Base-by-base conservation (phyloP, 768 basidiomycete genomes). In the Rhodotorula diobovata region DNA sequence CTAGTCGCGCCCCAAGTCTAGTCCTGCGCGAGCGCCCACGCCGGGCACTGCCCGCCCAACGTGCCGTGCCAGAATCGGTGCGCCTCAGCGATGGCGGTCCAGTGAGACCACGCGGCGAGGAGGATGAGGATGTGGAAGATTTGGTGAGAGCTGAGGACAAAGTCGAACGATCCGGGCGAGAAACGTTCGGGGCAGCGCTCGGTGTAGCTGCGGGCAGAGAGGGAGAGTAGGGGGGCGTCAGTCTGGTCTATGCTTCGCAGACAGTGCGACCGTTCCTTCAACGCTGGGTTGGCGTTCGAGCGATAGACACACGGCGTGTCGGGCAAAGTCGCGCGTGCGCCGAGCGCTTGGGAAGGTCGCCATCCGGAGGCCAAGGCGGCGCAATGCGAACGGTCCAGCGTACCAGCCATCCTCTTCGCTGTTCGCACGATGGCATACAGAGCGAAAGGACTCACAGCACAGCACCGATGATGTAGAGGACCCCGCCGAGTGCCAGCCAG, bases 51-150 rank as follows among this genome's bases (percentile, higher is more conserved):
- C 3, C 68, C 68, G 2, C 32, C n/a, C 8, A 63, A 32, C 57
- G 64, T 70, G 21, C 63, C 64, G 59, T 90, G 87, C 80, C 87
- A 85, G 80, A 87, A 85, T 69, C 85, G 78, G 77, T 90, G 84
- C 54, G 84, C 84, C 34, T 83, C 84, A 69, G 87, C 75, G 68
- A 90, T 83, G 74, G 81, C 83, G 46, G 81, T 79, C 81, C 88
- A 90, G 75, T 90, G 89, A 18, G 86, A 82, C 74, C 88, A 80
- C 46, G 88, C 89, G 18, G 89, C 90, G 35, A 87, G 80, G 64
- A 91, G 83, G 48, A 94, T 91, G 76, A 85, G 87, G 70, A 87
- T 79, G 78, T 94, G 93, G 80, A 96, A 94, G 76, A 95, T 89
- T 80, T 94, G 90, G 82, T 95, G 93, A 30, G 89, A 91, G 0